Evolutionary conservation across 1,284 basidiomycete genomes (phyloP), one percentile per base, ranked within the genome.

Genomic region (Rhodofomes roseus): DNA sequence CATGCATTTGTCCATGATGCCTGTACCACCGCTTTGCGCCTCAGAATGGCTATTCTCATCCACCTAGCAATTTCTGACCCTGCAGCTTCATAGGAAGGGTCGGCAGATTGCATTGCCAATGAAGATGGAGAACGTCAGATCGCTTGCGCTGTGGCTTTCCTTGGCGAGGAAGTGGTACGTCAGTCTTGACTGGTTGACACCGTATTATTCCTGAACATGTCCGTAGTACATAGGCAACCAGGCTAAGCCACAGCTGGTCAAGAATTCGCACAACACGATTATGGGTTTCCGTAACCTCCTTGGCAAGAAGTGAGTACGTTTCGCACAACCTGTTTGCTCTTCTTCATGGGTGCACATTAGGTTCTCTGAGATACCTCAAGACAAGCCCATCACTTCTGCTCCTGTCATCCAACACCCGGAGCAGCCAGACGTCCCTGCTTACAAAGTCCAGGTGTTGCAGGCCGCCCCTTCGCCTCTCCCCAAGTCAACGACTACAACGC

Each of bases 81-180:
- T 9, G 11, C 25, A 25, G 11, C 22, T 25, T 48, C 25, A 29
- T 67, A 95, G 92, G 93, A 96, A 76, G 93, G 93, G 25, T 79
- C 90, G 46, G 88, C 95, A 36, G 92, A 93, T 71, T 96, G 93
- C 72, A 98, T 99, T 64, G 96, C 96, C 25, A 98, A 98, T 75
- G 96, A 99, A 74, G 96, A 98, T 71, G 96, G 96, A 53, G 96
- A 98, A 74, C 89, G 96, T 43, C 97, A 99, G 78, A 97, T 99
- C 70, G 95, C 95, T 0, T 96, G 93, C 70, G 94, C 95, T 43
- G 83, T 99, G 62, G 88, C 96, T 0, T 99, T 96, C 76, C 87
- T 89, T 62, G 95, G 93, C 25, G 90, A 94, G 73, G 91, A 98
- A 75, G 86, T 89, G 70, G 94, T 93, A 68, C 69, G 88, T 79